phyloP scores from a whole-genome alignment of 495 filamentous ascomycete genomes.

The Usnea hakonensis region DNA sequence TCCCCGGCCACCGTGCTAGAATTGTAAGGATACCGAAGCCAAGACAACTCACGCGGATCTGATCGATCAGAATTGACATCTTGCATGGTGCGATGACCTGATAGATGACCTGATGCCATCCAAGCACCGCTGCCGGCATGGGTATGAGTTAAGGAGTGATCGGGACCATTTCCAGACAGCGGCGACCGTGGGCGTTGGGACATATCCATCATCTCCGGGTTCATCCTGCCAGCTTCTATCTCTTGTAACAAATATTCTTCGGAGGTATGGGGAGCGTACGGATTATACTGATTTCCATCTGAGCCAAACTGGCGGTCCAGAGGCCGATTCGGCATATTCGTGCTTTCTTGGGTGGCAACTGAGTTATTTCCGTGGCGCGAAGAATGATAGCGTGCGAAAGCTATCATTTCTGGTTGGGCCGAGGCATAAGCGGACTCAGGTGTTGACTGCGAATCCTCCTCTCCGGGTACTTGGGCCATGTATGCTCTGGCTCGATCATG shows the following conservation, averaged over 20 bases:
- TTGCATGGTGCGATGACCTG: background rate
- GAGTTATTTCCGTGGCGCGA: background rate
- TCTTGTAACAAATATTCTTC: constrained; percentile 2
- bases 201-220: background rate
- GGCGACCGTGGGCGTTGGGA: background rate
- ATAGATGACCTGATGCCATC: background rate
- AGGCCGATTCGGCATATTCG: background rate
- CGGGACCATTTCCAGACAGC: background rate
- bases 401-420: background rate
- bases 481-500: background rate
- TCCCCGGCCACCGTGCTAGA: background rate
- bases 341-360: background rate
- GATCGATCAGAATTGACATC: background rate
- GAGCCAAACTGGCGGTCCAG: background rate
- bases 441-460: background rate
- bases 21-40: background rate
- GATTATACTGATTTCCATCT: constrained; percentile 2
- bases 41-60: background rate
- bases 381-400: background rate
- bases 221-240: background rate
- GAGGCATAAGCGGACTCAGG: background rate
- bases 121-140: background rate
- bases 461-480: background rate
- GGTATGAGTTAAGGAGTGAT: background rate
- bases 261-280: background rate